Evolutionary conservation across 2,329 filamentous ascomycete genomes (phyloP), one percentile per base, ranked within the genome.

Genomic region (Aspergillus sp.): DNA sequence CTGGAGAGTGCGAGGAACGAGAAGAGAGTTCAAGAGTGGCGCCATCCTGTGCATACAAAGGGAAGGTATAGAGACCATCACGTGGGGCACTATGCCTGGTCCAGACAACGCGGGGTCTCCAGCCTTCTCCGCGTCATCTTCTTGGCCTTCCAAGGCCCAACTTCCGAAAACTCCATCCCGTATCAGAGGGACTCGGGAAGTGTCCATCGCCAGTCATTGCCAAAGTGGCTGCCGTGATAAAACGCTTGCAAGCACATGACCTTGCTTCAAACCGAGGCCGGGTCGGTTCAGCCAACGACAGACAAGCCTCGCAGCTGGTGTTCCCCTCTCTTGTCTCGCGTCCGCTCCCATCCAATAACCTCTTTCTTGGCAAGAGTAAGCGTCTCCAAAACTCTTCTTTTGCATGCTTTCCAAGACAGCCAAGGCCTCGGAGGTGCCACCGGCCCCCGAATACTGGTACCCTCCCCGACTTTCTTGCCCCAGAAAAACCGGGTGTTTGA

Each of bases 331-430:
- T 15, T 15, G 30, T 27, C 37, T 33, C 33, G 22, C 44, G 13
- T 22, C 9, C 8, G 13, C 15, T 47, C 44, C 42, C 24, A 27
- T 30, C 54, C 47, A 56, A 46, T 56, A 30, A 51, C 20, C 30
- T 13, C 24, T 41, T 3, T 15, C 40, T 51, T 56, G 47, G 54
- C 54, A 8, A 46, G 41, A 48, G 27, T 56, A 56, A 56, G 54
- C 48, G 54, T 56, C 47, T 56, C 54, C 54, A 51, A 51, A 51
- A 56, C 6, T 41, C 48, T 51, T 51, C 48, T 51, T 51, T 56
- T 27, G 27, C 3, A 27, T 46, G 46, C 30, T 37, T 37, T n/a
- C 13, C 51, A 53, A 53, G 51, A 53, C 44, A 33, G 22, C 42
- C 46, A 48, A 45, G 39, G 22, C 27, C 4, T 27, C 27, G 17